Evolutionary conservation across 73 alveolate species (phyloP), one percentile per base, ranked within the genome.

Genomic region (Paramecium biaurelia): DNA sequence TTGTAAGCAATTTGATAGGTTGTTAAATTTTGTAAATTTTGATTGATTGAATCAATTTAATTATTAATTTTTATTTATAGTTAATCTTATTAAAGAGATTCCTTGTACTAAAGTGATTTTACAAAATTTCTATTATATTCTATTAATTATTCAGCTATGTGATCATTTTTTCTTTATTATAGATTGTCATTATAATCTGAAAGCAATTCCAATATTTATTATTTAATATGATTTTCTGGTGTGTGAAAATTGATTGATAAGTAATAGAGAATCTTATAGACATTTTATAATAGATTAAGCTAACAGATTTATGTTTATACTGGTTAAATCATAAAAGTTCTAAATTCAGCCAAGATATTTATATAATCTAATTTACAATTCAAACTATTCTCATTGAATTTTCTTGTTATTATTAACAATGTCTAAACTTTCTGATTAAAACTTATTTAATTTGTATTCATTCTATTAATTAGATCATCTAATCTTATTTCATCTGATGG

Each of bases 131-230:
- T 79, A 79, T 79, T 79, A 34, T 23, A 43, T 79, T 79, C 76
- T 30, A 42, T 26, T 12, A 79, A 38, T 26, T 32, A n/a, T 37
- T 76, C 89, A 34, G 89, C 89, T 38, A 42, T 41, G 3, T 76
- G 23, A 37, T 76, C 89, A 42, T 76, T 76, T 74, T 41, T 76
- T 20, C 89, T 35, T 76, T 34, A 76, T 5, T 5, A 15, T 38
- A 76, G 12, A 76, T 76, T 76, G 35, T 76, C 89, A 42, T 76
- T 76, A 20, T 76, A 76, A 76, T 76, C 89, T 76, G 89, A 76
- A n/a, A 76, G 70, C 63, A 76, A 37, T 41, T 41, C 89, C n/a
- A 76, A 35, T 1, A 76, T 41, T 21, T 35, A 18, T 76, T 76
- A 35, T 76, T 76, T 76, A n/a, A 76, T 30, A 11, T 70, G 85